These are phyloP conservation scores for Tetraselmis chui DNA, from an alignment of 139 green algal species.

Conservation along the genomic window DNA sequence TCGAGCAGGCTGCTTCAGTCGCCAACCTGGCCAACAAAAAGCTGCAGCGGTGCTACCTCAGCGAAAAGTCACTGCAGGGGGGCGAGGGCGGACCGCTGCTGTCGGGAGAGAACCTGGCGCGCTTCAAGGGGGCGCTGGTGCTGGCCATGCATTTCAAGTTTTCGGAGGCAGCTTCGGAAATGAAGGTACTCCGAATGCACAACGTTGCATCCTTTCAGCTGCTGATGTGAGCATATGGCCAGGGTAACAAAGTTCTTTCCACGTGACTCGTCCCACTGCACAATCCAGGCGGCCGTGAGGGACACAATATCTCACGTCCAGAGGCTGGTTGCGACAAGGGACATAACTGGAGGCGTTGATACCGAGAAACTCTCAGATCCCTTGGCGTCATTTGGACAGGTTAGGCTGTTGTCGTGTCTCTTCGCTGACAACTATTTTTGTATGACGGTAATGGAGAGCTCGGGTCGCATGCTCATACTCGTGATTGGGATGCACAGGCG, in stretches of 20 bases:
- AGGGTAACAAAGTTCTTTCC: too few species aligned
- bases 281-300: neutral
- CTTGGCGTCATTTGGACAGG: neutral
- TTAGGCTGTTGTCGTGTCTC: too few species aligned
- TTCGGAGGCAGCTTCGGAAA: neutral
- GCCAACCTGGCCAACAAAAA: neutral
- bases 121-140: neutral
- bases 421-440: too few species aligned
- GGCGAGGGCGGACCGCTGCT: neutral
- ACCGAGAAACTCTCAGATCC: neutral
- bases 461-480: too few species aligned
- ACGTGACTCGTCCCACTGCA: neutral
- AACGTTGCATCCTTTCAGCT: too few species aligned
- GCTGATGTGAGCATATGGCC: too few species aligned
- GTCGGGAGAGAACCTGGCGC: neutral
- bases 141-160: neutral
- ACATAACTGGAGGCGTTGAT: neutral
- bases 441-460: too few species aligned
- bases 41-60: neutral
- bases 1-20: neutral
- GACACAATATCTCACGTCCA: neutral
- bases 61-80: neutral
- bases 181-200: too few species aligned
- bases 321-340: neutral
- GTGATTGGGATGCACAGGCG: too few species aligned